A percentile compares a stretch with the other conserved stretches of the same genome.
Evolutionary conservation across 208 protist species (phyloP).

Genomic region (Lotmaria passim): DNA sequence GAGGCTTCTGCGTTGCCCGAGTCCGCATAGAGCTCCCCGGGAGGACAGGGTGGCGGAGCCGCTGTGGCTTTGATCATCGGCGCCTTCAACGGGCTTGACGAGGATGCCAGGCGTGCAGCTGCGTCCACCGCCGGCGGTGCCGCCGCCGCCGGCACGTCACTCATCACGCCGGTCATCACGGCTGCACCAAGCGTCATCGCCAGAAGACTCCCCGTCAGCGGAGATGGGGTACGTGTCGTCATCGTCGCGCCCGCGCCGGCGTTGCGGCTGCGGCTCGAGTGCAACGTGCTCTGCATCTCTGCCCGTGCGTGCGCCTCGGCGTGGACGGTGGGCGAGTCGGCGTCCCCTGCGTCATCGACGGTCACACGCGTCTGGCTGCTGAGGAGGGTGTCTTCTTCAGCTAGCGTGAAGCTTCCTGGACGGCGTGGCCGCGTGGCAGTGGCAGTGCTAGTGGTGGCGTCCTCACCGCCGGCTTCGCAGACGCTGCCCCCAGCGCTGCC

Average conservation of each 20-base stretch:
- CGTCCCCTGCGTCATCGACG: background rate
- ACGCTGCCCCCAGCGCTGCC: slow-evolving; percentile 6
- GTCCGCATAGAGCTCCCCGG: too few relatives aligned
- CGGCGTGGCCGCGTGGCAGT: background rate
- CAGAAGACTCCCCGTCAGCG: background rate
- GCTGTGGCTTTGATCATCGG: too few relatives aligned
- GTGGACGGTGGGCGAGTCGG: background rate
- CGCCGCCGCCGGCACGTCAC: slow-evolving; percentile 2
- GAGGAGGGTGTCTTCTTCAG: background rate
- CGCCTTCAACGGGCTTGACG: background rate
- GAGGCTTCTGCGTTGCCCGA: too few relatives aligned
- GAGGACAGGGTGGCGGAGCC: too few relatives aligned
- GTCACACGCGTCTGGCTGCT: background rate
- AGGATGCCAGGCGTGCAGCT: background rate
- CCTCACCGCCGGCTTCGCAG: slow-evolving; percentile 1
- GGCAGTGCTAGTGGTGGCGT: too few relatives aligned
- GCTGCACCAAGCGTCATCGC: background rate
- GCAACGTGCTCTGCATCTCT: slow-evolving; percentile 19
- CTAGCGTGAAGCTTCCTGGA: background rate
- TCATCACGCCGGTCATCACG: background rate
- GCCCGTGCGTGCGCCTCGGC: background rate
- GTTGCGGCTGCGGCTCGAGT: slow-evolving; percentile 10
- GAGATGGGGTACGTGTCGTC: background rate
- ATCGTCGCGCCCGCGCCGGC: slow-evolving; percentile 1
- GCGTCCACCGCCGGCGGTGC: background rate